Percentiles rank a stretch among this genome's conserved stretches.
Conservation (phyloP, 164 flowering plant species). For the Echeveria elegans region DNA sequence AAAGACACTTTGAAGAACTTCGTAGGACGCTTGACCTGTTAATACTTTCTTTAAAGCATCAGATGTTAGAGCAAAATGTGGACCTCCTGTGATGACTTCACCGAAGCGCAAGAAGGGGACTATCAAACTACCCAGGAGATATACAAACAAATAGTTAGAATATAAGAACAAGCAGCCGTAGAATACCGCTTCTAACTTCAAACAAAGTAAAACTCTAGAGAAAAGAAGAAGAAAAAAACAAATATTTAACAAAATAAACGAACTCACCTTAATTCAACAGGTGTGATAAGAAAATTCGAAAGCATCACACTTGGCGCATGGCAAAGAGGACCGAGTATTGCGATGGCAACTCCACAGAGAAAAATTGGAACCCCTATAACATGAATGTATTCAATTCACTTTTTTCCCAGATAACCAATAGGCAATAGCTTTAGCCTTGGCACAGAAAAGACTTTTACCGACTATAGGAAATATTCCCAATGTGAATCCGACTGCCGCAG, state of each 20-base stretch:
- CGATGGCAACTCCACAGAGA: constrained; percentile 83
- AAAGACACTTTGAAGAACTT: constrained; percentile 59
- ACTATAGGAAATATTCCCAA: constrained; percentile 3
- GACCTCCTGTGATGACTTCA: constrained; percentile 69
- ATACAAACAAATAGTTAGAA: too few relatives aligned
- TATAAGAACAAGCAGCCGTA: background rate
- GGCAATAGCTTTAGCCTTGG: background rate
- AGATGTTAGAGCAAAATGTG: constrained; percentile 80
- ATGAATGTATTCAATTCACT: background rate
- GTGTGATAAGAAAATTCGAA: constrained; percentile 75
- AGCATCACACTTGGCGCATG: constrained; percentile 87
- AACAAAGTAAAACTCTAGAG: too few relatives aligned
- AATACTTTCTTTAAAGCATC: constrained; percentile 84
- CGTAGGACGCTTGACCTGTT: constrained; percentile 83
- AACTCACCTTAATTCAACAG: constrained; percentile 69
- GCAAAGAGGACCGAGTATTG: constrained; percentile 60
- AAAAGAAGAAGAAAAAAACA: background rate
- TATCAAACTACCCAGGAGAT: constrained; percentile 71
- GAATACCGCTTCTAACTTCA: background rate
- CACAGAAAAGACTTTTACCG: background rate
- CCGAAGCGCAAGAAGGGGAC: constrained; percentile 91
- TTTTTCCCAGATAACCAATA: too few relatives aligned
- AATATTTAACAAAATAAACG: background rate
- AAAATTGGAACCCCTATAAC: constrained; percentile 70
- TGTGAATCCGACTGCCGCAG: background rate